A percentile compares a stretch with the other conserved stretches of the same genome.
Conservation (phyloP, 169 alveolate species). For the Plasmodium adleri region DNA sequence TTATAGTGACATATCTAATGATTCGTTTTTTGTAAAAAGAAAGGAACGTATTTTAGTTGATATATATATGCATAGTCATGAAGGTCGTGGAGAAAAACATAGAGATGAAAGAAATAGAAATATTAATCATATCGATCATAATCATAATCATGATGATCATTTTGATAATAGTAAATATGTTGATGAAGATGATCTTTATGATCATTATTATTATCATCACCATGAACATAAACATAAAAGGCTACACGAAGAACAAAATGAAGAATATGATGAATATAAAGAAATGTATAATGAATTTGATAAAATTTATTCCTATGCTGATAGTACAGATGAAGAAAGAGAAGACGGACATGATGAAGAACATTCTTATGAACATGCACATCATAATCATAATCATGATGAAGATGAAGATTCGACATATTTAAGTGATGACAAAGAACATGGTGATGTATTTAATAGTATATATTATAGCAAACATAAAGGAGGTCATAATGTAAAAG, state of each 20-base stretch:
- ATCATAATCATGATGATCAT: constrained; percentile 16
- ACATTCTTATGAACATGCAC: not conserved
- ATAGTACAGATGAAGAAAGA: constrained; percentile 8
- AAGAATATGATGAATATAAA: not conserved
- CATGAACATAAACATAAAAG: constrained; percentile 9
- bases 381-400: not conserved
- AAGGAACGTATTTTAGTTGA: not conserved
- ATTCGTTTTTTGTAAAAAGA: constrained; percentile 39
- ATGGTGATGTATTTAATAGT: not conserved
- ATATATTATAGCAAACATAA: not conserved
- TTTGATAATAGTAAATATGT: constrained; percentile 4
- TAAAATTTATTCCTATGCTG: constrained; percentile 33
- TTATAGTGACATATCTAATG: constrained; percentile 59
- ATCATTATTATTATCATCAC: not conserved
- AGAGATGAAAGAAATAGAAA: constrained; percentile 2
- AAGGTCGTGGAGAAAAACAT: not conserved
- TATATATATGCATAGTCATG: not conserved
- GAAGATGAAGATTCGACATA: constrained; percentile 5
- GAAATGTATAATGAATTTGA: constrained; percentile 19
- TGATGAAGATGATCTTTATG: constrained; percentile 15
- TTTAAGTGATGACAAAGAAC: not conserved
- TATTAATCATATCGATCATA: not conserved
- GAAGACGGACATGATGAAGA: constrained; percentile 29
- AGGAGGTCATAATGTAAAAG: not conserved
- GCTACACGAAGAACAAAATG: not conserved